phyloP scores from a whole-genome alignment of 2,329 filamentous ascomycete species.

The Trichophyton mentagrophytes region DNA sequence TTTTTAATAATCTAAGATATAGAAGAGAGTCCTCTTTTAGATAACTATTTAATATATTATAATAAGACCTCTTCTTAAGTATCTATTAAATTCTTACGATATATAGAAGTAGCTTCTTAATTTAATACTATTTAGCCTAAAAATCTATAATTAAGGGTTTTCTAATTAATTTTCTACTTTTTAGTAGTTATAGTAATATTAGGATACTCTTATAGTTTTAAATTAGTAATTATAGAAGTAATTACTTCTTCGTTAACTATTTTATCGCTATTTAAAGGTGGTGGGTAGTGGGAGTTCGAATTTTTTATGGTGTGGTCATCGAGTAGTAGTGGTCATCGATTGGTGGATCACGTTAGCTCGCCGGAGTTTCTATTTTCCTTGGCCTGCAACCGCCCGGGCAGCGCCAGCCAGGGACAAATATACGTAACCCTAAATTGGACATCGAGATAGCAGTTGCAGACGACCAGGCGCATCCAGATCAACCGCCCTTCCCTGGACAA shows the following conservation, averaged over 20 bases:
- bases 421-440: not conserved
- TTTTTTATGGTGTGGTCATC: not conserved
- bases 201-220: not conserved
- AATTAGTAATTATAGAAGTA: not conserved
- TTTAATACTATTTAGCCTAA: no score
- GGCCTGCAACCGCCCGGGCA: not conserved
- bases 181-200: not conserved
- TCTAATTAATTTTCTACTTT: no score
- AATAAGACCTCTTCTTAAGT: no score
- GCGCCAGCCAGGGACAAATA: slow-evolving; percentile 1
- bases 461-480: not conserved
- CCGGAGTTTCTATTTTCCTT: not conserved
- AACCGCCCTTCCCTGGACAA: not conserved
- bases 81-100: no score
- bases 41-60: no score
- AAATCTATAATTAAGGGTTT: no score
- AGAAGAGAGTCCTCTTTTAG: no score
- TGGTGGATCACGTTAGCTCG: not conserved
- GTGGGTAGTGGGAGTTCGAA: not conserved
- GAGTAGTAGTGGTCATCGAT: not conserved
- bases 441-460: not conserved
- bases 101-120: no score
- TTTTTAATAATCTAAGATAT: no score
- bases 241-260: not conserved
- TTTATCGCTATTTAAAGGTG: not conserved